These are phyloP conservation scores for Haplosporangium sp. DNA, from an alignment of 371 early-diverging fungal genomes.

Conservation along the genomic window DNA sequence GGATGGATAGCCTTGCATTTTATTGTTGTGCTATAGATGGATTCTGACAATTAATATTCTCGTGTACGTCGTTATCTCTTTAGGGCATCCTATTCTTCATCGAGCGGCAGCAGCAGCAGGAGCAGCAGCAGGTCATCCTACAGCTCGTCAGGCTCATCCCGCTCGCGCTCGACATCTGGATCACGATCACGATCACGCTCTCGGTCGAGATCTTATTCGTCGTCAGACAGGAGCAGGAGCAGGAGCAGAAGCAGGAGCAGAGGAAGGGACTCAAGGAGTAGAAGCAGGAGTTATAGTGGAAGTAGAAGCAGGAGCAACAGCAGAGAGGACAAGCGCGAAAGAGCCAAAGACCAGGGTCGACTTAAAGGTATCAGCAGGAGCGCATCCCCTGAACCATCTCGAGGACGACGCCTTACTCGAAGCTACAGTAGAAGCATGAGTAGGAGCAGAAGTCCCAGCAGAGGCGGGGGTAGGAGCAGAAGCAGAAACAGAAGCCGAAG, in stretches of 20 bases:
- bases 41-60: not conserved
- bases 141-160: slow-evolving; percentile 28
- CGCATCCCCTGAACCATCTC: slow-evolving; percentile 12
- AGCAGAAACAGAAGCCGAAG: slow-evolving; percentile 12
- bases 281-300: slow-evolving; percentile 11
- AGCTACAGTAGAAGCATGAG: slow-evolving; percentile 20
- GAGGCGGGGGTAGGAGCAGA: slow-evolving; percentile 8
- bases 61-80: not conserved
- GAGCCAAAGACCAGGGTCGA: not conserved
- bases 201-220: slow-evolving; percentile 17
- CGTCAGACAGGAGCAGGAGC: slow-evolving; percentile 17
- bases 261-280: slow-evolving; percentile 11
- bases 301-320: slow-evolving; percentile 10
- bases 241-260: slow-evolving; percentile 11
- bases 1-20: not conserved
- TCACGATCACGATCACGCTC: slow-evolving; percentile 22
- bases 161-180: slow-evolving; percentile 14
- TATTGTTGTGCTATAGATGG: not conserved
- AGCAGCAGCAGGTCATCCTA: slow-evolving; percentile 29
- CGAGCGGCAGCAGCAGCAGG: slow-evolving; percentile 35
- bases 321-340: slow-evolving; percentile 13
- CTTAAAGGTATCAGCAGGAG: not conserved
- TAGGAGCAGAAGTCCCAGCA: slow-evolving; percentile 28
- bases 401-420: slow-evolving; percentile 14
- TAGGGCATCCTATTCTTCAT: slow-evolving; percentile 31